Evolutionary conservation across 73 alveolate species (phyloP).

Genomic region (Blepharisma stoltei): DNA sequence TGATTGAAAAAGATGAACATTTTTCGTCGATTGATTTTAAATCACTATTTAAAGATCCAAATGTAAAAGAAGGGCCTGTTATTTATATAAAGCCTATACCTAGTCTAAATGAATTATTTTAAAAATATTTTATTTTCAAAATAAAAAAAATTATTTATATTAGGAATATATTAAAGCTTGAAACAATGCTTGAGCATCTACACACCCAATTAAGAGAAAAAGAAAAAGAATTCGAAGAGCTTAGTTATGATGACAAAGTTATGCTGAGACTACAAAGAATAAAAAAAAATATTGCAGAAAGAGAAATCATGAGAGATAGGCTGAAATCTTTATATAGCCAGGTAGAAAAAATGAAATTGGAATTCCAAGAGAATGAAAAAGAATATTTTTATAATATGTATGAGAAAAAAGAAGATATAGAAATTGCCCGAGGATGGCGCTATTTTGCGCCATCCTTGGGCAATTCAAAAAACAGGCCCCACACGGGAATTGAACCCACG

Average conservation of each 20-base stretch:
- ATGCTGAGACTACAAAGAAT: neutral
- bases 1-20: neutral
- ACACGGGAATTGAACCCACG: too few relatives aligned
- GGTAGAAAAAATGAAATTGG: neutral
- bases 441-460: too few relatives aligned
- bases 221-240: slow-evolving; percentile 16
- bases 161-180: slow-evolving; percentile 11
- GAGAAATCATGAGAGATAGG: slow-evolving; percentile 8
- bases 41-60: neutral
- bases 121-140: too few relatives aligned
- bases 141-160: too few relatives aligned
- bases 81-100: slow-evolving; percentile 6
- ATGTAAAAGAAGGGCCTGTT: slow-evolving; percentile 9
- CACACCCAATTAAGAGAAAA: neutral
- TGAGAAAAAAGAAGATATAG: neutral
- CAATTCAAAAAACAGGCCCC: too few relatives aligned
- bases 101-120: too few relatives aligned
- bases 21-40: neutral
- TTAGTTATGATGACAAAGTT: neutral
- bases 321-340: neutral
- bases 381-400: slow-evolving; percentile 23
- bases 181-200: neutral
- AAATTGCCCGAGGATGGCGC: too few relatives aligned
- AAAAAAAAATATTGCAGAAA: neutral
- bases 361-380: neutral